phyloP scores from a whole-genome alignment of 2,329 filamentous ascomycete species.

The Polychaeton citri region DNA sequence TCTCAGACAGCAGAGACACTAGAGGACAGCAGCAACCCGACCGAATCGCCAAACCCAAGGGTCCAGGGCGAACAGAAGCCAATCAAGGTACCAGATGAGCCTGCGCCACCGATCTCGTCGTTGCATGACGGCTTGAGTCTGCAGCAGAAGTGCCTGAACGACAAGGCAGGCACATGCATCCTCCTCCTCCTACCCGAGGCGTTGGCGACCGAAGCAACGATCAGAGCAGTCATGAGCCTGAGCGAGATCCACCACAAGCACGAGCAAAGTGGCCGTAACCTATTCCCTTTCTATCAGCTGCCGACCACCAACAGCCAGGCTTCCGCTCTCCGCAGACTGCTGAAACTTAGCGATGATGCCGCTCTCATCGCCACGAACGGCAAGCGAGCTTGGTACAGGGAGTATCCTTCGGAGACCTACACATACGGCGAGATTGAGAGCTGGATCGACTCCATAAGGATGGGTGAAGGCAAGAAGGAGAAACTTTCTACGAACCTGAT shows the following conservation, averaged over 20 bases:
- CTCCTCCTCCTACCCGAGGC: slow-evolving; percentile 54
- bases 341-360: slow-evolving; percentile 49
- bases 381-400: slow-evolving; percentile 75
- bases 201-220: slow-evolving; percentile 21
- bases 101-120: slow-evolving; percentile 49
- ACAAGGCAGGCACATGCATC: slow-evolving; percentile 70
- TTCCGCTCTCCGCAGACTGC: slow-evolving; percentile 41
- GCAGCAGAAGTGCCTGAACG: slow-evolving; percentile 55
- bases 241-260: slow-evolving; percentile 68
- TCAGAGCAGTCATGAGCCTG: slow-evolving; percentile 43
- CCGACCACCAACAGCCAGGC: slow-evolving; percentile 48
- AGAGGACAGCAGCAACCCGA: slow-evolving; percentile 35
- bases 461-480: slow-evolving; percentile 66
- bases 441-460: slow-evolving; percentile 83
- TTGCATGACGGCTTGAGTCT: slow-evolving; percentile 53
- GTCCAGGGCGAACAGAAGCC: slow-evolving; percentile 31
- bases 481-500: slow-evolving; percentile 2
- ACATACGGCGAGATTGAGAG: slow-evolving; percentile 50
- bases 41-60: slow-evolving; percentile 41
- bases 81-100: slow-evolving; percentile 39
- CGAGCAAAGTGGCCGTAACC: slow-evolving; percentile 46
- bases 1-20: slow-evolving; percentile 38
- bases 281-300: slow-evolving; percentile 76
- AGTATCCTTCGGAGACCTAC: slow-evolving; percentile 44
- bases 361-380: slow-evolving; percentile 74